phyloP scores from a whole-genome alignment of 345 rosid genomes.

The Aquilaria malaccensis region DNA sequence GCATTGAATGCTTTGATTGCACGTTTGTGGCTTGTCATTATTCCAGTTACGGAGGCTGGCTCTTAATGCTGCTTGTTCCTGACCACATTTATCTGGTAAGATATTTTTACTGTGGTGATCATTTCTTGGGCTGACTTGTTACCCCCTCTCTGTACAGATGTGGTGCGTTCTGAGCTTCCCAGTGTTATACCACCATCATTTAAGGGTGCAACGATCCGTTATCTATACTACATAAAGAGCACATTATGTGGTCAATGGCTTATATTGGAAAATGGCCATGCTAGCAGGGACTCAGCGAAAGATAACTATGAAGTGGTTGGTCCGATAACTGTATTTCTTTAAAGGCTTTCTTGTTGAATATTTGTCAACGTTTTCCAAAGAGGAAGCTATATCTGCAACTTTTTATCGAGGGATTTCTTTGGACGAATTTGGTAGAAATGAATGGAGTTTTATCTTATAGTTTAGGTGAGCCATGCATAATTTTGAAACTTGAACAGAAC shows the following conservation, averaged over 20 bases:
- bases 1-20: background rate
- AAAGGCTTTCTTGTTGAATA: background rate
- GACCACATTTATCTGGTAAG: background rate
- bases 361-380: no score
- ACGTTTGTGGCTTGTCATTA: background rate
- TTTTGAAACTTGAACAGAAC: no score
- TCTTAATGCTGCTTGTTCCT: background rate
- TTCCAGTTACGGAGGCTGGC: background rate
- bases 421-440: no score
- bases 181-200: constrained; percentile 78
- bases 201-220: constrained; percentile 82
- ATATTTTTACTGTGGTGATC: background rate
- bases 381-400: no score
- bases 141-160: constrained; percentile 38
- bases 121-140: constrained; percentile 5
- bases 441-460: no score
- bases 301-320: constrained; percentile 65
- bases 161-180: constrained; percentile 67
- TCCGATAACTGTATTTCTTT: constrained; percentile 10
- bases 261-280: constrained; percentile 56
- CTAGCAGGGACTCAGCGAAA: constrained; percentile 28
- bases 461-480: no score
- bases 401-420: no score
- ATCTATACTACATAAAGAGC: constrained; percentile 68
- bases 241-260: constrained; percentile 55